phyloP scores from a whole-genome alignment of 2,329 filamentous ascomycete genomes.

The Zymoseptoria tritici region DNA sequence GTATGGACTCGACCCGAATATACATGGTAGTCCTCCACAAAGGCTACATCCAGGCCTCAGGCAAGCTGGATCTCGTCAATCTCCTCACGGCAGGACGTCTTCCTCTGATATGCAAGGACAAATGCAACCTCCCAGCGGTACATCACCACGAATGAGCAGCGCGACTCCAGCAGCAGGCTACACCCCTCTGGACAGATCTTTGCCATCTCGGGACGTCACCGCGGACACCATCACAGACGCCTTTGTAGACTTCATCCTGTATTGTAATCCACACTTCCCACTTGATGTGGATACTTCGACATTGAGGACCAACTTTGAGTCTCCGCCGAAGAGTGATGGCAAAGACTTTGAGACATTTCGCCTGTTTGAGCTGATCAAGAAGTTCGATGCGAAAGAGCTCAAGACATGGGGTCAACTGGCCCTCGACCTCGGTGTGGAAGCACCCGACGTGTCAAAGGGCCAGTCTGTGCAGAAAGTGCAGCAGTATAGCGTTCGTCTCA shows the following conservation, averaged over 20 bases:
- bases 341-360: constrained; percentile 74
- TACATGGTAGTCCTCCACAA: constrained; percentile 18
- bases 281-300: constrained; percentile 61
- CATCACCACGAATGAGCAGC: constrained; percentile 16
- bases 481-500: constrained; percentile 86
- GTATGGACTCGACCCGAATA: constrained; percentile 20
- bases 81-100: constrained; percentile 9
- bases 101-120: constrained; percentile 12
- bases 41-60: constrained; percentile 11
- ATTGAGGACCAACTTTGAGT: constrained; percentile 67
- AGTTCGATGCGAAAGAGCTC: constrained; percentile 73
- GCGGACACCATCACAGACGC: constrained; percentile 69
- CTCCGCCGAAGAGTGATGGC: constrained; percentile 76
- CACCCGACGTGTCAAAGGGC: constrained; percentile 70
- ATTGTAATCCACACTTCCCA: constrained; percentile 79
- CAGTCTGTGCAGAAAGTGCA: constrained; percentile 82
- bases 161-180: constrained; percentile 18
- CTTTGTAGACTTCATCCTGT: constrained; percentile 77
- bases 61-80: neutral
- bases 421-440: constrained; percentile 78
- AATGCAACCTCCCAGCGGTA: constrained; percentile 19
- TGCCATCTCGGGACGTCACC: constrained; percentile 63
- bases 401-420: constrained; percentile 90
- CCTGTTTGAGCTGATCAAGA: constrained; percentile 70
- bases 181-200: constrained; percentile 41